A percentile compares a stretch with the other conserved stretches of the same genome.
These are phyloP conservation scores for Alopecurus myosuroides DNA, from an alignment of 176 grass and related monocot species.

Conservation along the genomic window DNA sequence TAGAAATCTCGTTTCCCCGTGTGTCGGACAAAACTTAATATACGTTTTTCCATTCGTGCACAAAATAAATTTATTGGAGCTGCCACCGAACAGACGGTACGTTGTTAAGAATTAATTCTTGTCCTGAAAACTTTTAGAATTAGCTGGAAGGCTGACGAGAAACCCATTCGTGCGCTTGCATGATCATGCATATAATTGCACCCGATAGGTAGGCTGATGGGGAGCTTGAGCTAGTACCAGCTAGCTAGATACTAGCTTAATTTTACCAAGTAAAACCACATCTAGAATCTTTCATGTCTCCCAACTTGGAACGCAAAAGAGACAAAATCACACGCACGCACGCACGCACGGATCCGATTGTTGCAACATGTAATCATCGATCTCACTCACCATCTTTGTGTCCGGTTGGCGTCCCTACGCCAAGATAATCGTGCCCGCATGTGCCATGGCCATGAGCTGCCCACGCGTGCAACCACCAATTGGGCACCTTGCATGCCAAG, in stretches of 20 bases:
- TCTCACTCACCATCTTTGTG: background rate
- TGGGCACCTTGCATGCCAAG: background rate
- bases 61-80: background rate
- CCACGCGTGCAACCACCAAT: constrained; percentile 36
- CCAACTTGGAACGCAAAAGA: background rate
- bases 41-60: no score
- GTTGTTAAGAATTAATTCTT: background rate
- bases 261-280: background rate
- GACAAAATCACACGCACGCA: background rate
- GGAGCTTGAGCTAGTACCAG: no score
- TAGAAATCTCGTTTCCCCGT: no score
- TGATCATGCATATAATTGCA: background rate
- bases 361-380: background rate
- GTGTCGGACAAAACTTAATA: no score
- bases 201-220: no score
- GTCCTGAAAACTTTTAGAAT: no score
- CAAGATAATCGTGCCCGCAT: no score
- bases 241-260: background rate
- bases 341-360: background rate
- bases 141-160: background rate
- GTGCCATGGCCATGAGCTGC: no score
- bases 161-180: background rate
- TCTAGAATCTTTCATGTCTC: background rate
- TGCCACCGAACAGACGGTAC: background rate
- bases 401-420: no score